A percentile compares a stretch with the other conserved stretches of the same genome.
phyloP scores from a whole-genome alignment of 1,284 basidiomycete genomes.

The Trichosporon inkin region DNA sequence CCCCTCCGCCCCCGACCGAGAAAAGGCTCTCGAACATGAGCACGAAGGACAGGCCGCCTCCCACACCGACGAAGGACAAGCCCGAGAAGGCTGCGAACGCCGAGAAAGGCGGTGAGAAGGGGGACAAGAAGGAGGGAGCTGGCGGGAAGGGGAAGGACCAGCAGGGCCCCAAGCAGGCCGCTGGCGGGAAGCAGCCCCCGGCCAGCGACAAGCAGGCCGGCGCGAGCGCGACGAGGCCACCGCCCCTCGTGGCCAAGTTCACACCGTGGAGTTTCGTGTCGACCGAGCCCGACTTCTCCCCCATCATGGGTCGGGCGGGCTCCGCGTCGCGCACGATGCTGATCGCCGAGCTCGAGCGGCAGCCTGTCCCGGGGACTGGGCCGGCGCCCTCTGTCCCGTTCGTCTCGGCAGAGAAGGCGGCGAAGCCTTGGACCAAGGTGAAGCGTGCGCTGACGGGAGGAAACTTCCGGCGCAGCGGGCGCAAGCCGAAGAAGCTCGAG shows the following conservation, averaged over 20 bases:
- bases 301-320: neutral
- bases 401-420: neutral
- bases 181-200: neutral
- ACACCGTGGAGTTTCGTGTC: neutral
- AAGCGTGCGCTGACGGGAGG: neutral
- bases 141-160: neutral
- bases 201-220: neutral
- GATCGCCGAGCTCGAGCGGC: neutral
- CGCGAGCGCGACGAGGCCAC: neutral
- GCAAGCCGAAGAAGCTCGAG: conserved; percentile 5
- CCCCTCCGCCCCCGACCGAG: neutral
- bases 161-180: neutral
- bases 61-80: neutral
- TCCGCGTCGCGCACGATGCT: neutral
- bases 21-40: neutral
- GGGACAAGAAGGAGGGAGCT: neutral
- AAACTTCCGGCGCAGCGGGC: neutral
- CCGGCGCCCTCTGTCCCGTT: neutral
- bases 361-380: neutral
- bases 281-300: conserved; percentile 2
- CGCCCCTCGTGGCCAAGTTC: neutral
- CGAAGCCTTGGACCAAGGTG: conserved; percentile 3
- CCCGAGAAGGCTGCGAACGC: neutral
- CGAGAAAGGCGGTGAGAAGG: neutral
- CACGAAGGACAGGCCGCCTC: neutral